Evolutionary conservation across 2,329 filamentous ascomycete species (phyloP), one percentile per base, ranked within the genome.

Genomic region (Microdochium paspali): DNA sequence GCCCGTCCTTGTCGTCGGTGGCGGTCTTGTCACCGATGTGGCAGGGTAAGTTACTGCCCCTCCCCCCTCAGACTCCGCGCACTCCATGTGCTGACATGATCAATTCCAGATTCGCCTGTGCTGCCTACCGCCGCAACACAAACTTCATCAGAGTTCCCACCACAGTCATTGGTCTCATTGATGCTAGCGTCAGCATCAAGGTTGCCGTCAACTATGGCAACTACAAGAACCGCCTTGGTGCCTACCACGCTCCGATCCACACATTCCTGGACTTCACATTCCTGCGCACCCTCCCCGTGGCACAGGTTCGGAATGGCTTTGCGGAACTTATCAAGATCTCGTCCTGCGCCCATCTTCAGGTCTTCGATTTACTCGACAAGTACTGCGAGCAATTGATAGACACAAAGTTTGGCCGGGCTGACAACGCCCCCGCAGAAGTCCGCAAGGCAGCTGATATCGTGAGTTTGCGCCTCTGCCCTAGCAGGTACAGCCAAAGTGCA

Each of bases 311-410:
- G 48, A 87, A 87, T 51, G 84, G 84, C 0, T 87, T 87, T 53
- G 84, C 84, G 20, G 84, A 87, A 67, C 62, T 87, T 53, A 86
- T 87, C 69, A 87, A 87, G 68, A 87, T 87, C 54, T 84, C 82
- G 0, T 83, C 80, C 2, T 87, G 84, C 58, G 80, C 81, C 13
- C 80, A 87, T 59, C 66, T 77, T 21, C 66, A 73, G 18, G 85
- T 84, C 0, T 86, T 85, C 57, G 71, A 86, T 50, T 62, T 86
- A 42, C 71, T 87, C 6, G 82, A 87, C 62, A 74, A 79, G 56
- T 82, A 80, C 64, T 86, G 82, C 56, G 83, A 86, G 69, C 67
- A 81, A 55, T 63, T 87, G 20, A 86, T 87, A 54, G 63, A 69
- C 20, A 79, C 78, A 3, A 77, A 74, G 3, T 87, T 87, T 53